Evolutionary conservation across 805 yeast genomes (phyloP), one percentile per base, ranked within the genome.

Genomic region (Starmerella potacharoeniae): DNA sequence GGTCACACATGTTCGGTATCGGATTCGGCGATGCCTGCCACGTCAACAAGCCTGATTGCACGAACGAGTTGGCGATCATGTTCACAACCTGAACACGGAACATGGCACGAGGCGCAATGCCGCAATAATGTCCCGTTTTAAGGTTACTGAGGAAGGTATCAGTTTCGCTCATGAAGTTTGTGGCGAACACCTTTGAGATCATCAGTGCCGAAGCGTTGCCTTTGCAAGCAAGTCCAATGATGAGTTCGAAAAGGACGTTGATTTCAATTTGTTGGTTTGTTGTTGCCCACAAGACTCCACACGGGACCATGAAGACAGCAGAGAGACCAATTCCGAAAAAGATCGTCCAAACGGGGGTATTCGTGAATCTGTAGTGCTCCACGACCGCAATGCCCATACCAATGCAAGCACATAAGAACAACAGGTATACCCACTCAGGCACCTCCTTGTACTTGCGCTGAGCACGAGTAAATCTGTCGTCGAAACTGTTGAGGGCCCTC

Each of bases 141-240:
- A 69, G 69, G 60, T 78, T 78, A 65, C 76, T 76, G 46, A 80
- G 75, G 65, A 77, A 81, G 64, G 71, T 75, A 55, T 81, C 78
- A 10, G 85, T 84, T 67, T 81, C 85, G 44, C 77, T 76, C 64
- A 78, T 82, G 56, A 81, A 79, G 63, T 80, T 81, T 49, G 79
- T 77, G 44, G 81, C 81, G 53, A 71, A 73, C 0, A 78, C 76
- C 58, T 79, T 78, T 56, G 78, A 62, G 22, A 75, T 70, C 74
- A 75, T 77, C 56, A 77, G 66, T 5, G 82, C 82, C 45, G 71
- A 64, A 34, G 80, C 81, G 56, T 78, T 77, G 50, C 81, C 81
- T n/a, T 81, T 81, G 40, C 76, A 64, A 4, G 81, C 77, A 59
- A 79, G 79, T 34, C 83, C 82, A 52, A 77, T 68, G 59, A 80